These are phyloP conservation scores for Mucor sp. DNA, from an alignment of 371 early-diverging fungal genomes.

Conservation along the genomic window DNA sequence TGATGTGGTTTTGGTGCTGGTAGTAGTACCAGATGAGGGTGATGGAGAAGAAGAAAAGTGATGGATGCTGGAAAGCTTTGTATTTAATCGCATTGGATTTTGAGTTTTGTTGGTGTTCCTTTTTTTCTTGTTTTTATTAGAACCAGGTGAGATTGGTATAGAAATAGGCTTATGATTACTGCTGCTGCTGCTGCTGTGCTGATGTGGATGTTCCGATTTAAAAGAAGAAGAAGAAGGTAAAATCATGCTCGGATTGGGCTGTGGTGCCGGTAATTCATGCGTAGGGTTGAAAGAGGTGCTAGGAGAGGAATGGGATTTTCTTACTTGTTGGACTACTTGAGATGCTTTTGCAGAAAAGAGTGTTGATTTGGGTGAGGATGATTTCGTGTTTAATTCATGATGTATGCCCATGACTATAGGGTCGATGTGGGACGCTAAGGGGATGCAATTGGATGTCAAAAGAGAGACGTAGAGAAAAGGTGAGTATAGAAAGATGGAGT, in stretches of 20 bases:
- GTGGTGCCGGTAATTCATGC: background rate
- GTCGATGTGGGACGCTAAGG: too few species aligned
- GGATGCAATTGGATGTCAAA: background rate
- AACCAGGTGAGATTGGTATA: slow-evolving; percentile 7
- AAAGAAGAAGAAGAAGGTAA: slow-evolving; percentile 1
- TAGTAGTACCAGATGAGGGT: background rate
- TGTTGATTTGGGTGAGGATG: background rate
- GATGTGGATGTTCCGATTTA: slow-evolving; percentile 9
- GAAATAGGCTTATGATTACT: too few species aligned
- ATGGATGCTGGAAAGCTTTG: slow-evolving; percentile 3
- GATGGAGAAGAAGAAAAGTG: slow-evolving; percentile 8
- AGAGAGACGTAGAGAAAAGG: background rate
- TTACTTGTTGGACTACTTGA: slow-evolving; percentile 14
- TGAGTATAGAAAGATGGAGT: background rate
- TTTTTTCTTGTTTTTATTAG: slow-evolving; percentile 14
- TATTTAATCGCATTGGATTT: slow-evolving; percentile 10
- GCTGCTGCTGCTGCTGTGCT: background rate
- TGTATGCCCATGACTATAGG: background rate
- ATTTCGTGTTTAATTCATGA: background rate
- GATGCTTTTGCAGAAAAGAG: slow-evolving; percentile 1
- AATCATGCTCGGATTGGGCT: background rate
- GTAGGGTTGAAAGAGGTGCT: slow-evolving; percentile 1
- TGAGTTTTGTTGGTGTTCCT: background rate
- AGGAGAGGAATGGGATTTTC: slow-evolving; percentile 23
- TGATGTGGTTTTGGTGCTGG: too few species aligned